Base-by-base conservation (phyloP, 768 basidiomycete genomes). In the Tubosaeta sp. region DNA sequence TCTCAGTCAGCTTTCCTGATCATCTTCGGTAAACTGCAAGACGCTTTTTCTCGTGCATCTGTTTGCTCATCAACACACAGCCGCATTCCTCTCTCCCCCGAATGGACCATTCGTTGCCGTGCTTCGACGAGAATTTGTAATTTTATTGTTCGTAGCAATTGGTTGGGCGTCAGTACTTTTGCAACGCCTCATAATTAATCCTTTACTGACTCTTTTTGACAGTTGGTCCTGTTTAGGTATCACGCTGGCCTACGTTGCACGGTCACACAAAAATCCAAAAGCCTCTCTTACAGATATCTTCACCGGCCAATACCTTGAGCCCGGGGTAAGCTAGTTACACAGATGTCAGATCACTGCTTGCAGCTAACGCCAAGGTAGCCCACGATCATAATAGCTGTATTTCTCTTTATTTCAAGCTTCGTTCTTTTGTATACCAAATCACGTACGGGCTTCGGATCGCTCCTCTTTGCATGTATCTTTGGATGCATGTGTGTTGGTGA, bases 221-320 rank as follows among this genome's bases (percentile, higher is more conserved):
- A 88, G 86, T 25, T 90, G 86, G 86, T 68, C 70, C 11, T 84
- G 81, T 60, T 70, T 90, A 4, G 88, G 79, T 5, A 79, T 88
- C 7, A 78, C 77, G 55, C 66, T 88, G 4, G 83, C 87, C 4
- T 71, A 79, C 59, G 61, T 86, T 5, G 74, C 83, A 1, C 78
- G 88, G 12, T 68, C 57, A 1, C 59, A 79, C 35, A 72, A 68
- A 11, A 66, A 74, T 48, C 65, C 73, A 2, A 63, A 59, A 26
- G 79, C 75, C 0, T 65, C 73, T 5, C 38, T 74, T 1, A 41
- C 59, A 8, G 70, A 70, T 4, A 76, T 79, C 5, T 62, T 80
- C 6, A 61, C 74, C 6, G 87, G 83, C 1, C 55, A 72, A 39
- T 89, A 80, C 61, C 62, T 90, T 12, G 83, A 90, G 70, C 56